A percentile compares a stretch with the other conserved stretches of the same genome.
phyloP scores from a whole-genome alignment of 2,329 filamentous ascomycete species.

The Cladosporium sp. region DNA sequence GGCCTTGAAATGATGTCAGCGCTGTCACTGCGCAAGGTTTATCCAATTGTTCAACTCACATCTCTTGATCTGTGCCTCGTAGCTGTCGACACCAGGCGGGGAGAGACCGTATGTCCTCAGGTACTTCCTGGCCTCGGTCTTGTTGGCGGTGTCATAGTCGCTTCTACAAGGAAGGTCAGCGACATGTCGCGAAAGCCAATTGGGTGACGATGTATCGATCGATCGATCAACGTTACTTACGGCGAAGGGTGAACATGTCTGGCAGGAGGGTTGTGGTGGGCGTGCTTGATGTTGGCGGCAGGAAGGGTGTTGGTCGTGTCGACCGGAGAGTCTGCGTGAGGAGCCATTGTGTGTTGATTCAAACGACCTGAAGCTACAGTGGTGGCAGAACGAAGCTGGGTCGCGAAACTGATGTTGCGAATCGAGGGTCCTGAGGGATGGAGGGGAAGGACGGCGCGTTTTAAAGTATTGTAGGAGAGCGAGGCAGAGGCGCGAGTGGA shows the following conservation, averaged over 20 bases:
- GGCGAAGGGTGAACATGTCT: constrained; percentile 37
- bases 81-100: constrained; percentile 47
- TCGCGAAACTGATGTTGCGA: not conserved
- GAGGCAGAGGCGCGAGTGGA: constrained; percentile 5
- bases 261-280: constrained; percentile 27
- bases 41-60: constrained; percentile 35
- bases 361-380: constrained; percentile 6
- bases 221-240: constrained; percentile 4
- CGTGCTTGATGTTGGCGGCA: constrained; percentile 32
- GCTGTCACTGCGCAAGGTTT: constrained; percentile 39
- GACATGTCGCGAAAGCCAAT: constrained; percentile 13
- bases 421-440: not conserved
- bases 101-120: constrained; percentile 50
- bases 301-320: constrained; percentile 14
- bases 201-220: not conserved
- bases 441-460: not conserved
- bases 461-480: not conserved
- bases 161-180: constrained; percentile 24
- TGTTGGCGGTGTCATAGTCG: constrained; percentile 48
- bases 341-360: constrained; percentile 12
- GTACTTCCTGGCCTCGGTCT: constrained; percentile 46
- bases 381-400: constrained; percentile 16
- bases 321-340: constrained; percentile 8
- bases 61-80: constrained; percentile 46
- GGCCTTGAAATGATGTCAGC: constrained; percentile 43